Evolutionary conservation across 2,329 filamentous ascomycete species (phyloP).

Genomic region (Podosphaera aphanis): DNA sequence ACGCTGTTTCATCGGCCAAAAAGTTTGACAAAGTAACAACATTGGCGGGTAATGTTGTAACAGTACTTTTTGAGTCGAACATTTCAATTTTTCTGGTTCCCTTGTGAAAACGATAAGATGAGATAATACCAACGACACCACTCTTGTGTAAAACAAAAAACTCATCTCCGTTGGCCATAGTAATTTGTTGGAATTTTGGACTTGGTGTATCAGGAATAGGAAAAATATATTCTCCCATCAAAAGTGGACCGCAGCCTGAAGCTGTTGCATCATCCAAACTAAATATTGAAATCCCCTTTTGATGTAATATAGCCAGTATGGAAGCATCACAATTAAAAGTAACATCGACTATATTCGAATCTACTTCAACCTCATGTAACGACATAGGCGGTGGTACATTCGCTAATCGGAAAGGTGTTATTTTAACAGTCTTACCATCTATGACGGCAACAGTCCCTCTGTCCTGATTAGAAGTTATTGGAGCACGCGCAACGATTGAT

Average conservation of each 20-base stretch:
- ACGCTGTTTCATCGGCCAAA: constrained; percentile 5
- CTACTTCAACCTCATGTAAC: constrained; percentile 44
- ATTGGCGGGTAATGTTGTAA: neutral
- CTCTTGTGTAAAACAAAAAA: constrained; percentile 8
- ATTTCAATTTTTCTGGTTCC: constrained; percentile 10
- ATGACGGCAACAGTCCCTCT: constrained; percentile 61
- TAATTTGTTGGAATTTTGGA: constrained; percentile 11
- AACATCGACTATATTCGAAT: constrained; percentile 46
- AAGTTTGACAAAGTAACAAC: constrained; percentile 12
- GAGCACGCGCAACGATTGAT: constrained; percentile 44
- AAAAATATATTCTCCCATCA: constrained; percentile 21
- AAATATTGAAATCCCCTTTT: constrained; percentile 41
- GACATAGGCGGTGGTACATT: constrained; percentile 90
- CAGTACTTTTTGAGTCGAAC: constrained; percentile 4
- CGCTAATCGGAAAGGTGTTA: constrained; percentile 64
- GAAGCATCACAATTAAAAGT: constrained; percentile 43
- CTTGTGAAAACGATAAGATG: constrained; percentile 9
- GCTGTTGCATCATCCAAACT: constrained; percentile 40
- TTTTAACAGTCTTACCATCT: constrained; percentile 55
- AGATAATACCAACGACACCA: constrained; percentile 5
- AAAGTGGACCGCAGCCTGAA: constrained; percentile 22
- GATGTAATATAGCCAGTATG: constrained; percentile 49
- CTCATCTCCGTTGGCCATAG: constrained; percentile 9
- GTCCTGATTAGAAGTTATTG: constrained; percentile 48
- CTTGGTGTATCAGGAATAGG: constrained; percentile 8